phyloP scores from a whole-genome alignment of 139 green algal species.

The Eudorina sp. region DNA sequence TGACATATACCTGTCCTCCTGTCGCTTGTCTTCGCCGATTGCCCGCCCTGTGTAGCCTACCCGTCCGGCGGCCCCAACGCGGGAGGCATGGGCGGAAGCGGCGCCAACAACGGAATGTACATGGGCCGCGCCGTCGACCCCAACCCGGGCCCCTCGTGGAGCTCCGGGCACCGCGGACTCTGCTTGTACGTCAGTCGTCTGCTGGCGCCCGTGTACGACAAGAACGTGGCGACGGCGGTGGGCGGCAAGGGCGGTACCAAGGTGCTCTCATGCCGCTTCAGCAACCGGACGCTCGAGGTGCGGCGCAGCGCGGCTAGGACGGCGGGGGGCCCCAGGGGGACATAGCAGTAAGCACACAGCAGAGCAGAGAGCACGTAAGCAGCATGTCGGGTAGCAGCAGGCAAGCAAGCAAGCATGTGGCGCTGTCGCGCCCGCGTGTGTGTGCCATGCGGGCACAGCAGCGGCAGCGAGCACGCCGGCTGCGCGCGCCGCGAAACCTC shows the following conservation, averaged over 20 bases:
- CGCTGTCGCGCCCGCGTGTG: too few relatives aligned
- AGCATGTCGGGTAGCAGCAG: too few relatives aligned
- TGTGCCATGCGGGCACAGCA: too few relatives aligned
- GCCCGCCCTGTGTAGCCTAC: background rate
- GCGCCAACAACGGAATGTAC: slow-evolving; percentile 69
- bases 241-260: background rate
- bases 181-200: slow-evolving; percentile 83
- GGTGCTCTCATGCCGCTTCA: slow-evolving; percentile 53
- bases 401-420: too few relatives aligned
- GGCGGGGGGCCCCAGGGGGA: too few relatives aligned
- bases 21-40: too few relatives aligned
- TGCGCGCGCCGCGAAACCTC: too few relatives aligned
- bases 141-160: slow-evolving; percentile 86
- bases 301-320: too few relatives aligned
- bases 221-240: slow-evolving; percentile 57
- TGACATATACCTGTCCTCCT: too few relatives aligned
- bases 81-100: background rate
- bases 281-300: slow-evolving; percentile 43
- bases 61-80: background rate
- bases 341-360: too few relatives aligned
- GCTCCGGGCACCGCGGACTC: slow-evolving; percentile 83
- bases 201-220: slow-evolving; percentile 86
- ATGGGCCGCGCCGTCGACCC: slow-evolving; percentile 79
- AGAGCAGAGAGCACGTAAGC: too few relatives aligned
- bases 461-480: too few relatives aligned